These are phyloP conservation scores for Exophiala sp. DNA, from an alignment of 2,329 filamentous ascomycete genomes.

Conservation along the genomic window DNA sequence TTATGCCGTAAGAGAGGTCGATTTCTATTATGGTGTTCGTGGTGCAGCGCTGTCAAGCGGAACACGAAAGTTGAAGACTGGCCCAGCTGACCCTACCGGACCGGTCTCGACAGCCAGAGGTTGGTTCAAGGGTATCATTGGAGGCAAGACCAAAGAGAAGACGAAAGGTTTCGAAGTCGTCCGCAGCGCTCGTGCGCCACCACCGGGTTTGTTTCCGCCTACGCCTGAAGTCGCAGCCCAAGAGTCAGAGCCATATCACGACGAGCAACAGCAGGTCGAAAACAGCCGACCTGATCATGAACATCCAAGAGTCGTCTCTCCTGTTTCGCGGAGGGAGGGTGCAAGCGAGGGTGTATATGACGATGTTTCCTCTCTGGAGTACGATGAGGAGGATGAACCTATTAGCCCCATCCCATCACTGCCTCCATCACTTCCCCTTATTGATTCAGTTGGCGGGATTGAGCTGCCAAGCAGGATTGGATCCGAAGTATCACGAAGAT, in stretches of 20 bases:
- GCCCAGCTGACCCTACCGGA: conserved; percentile 89
- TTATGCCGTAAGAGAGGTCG: conserved; percentile 79
- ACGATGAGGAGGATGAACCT: conserved; percentile 19
- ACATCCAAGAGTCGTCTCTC: conserved; percentile 8
- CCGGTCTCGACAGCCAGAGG: conserved; percentile 84
- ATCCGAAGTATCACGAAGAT: conserved; percentile 45
- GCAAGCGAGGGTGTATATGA: conserved; percentile 12
- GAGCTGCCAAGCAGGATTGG: conserved; percentile 62
- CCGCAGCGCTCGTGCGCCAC: conserved; percentile 79
- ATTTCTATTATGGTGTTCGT: conserved; percentile 93
- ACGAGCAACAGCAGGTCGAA: conserved; percentile 44
- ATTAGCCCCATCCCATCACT: conserved; percentile 38
- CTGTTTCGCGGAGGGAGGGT: conserved; percentile 5
- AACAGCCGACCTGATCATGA: conserved; percentile 14
- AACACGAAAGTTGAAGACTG: conserved; percentile 83
- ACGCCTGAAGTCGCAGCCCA: conserved; percentile 42
- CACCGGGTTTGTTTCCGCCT: conserved; percentile 59
- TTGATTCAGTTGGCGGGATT: conserved; percentile 59
- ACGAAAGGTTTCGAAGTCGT: conserved; percentile 97
- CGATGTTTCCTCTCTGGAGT: conserved; percentile 9
- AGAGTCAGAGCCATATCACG: conserved; percentile 63
- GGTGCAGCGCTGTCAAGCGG: conserved; percentile 83
- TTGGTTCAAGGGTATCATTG: conserved; percentile 78
- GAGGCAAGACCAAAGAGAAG: conserved; percentile 87
- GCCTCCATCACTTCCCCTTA: conserved; percentile 58